These are phyloP conservation scores for Penicillium sp. DNA, from an alignment of 2,329 filamentous ascomycete genomes.

Conservation along the genomic window DNA sequence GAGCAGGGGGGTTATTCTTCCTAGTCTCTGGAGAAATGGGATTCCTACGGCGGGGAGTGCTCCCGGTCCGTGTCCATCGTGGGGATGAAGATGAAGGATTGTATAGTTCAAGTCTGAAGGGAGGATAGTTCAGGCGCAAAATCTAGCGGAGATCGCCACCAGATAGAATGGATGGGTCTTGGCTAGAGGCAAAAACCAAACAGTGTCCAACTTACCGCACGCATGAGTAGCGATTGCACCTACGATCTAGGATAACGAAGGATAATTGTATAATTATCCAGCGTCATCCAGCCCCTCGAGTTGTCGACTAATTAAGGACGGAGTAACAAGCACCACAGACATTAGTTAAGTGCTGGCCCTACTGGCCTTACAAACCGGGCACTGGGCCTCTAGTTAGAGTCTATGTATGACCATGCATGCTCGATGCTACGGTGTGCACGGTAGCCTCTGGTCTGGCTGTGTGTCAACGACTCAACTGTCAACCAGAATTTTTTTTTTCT, in stretches of 20 bases:
- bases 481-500: not conserved
- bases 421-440: conserved; percentile 1
- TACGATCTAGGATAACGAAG: not conserved
- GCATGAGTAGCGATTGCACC: no score
- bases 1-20: not conserved
- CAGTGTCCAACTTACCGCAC: not conserved
- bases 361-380: no score
- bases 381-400: no score
- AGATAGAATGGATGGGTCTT: not conserved
- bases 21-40: not conserved
- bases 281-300: not conserved
- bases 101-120: not conserved
- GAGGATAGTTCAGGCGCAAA: not conserved
- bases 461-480: not conserved
- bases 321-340: not conserved
- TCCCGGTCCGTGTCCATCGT: not conserved
- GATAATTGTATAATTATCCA: not conserved
- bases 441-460: not conserved
- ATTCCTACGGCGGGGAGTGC: not conserved
- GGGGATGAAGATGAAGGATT: not conserved
- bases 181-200: not conserved
- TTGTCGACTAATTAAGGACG: not conserved
- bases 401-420: not conserved
- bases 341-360: no score
- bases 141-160: not conserved